A percentile compares a stretch with the other conserved stretches of the same genome.
Conservation (phyloP, 2,329 filamentous ascomycete species). For the Chrysoporthe puriensis region DNA sequence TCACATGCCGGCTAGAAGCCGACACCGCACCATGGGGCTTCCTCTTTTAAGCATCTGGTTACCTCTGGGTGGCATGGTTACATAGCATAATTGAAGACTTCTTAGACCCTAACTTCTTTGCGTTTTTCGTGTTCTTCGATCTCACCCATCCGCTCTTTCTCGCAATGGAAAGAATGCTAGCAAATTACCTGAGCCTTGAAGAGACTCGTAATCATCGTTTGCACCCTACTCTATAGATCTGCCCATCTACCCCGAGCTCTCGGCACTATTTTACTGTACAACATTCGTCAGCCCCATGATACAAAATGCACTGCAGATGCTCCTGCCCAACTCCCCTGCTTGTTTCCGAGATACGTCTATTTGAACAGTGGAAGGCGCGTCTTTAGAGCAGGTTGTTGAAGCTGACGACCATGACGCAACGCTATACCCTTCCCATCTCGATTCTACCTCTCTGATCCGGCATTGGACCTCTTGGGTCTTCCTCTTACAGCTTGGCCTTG, state of each 20-base stretch:
- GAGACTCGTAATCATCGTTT: not conserved
- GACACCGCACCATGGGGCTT: not conserved
- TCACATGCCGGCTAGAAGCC: constrained; percentile 76
- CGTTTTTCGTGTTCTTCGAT: too few species aligned
- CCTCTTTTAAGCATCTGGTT: not conserved
- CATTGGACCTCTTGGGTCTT: not conserved
- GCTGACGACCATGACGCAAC: not conserved
- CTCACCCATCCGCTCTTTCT: too few species aligned
- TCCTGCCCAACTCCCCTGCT: not conserved
- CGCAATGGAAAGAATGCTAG: too few species aligned
- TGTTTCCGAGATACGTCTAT: not conserved
- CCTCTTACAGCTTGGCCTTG: constrained; percentile 79
- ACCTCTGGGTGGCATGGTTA: not conserved
- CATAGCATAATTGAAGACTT: not conserved
- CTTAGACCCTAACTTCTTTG: not conserved
- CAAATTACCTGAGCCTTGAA: not conserved
- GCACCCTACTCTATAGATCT: not conserved
- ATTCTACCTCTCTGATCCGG: not conserved
- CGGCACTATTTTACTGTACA: not conserved
- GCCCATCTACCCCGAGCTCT: not conserved
- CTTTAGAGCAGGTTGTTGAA: not conserved
- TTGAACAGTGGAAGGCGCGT: not conserved
- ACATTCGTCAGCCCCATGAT: not conserved
- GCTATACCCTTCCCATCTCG: not conserved
- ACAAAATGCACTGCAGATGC: not conserved